Base-by-base conservation (phyloP, 805 yeast genomes). In the Nakazawaea wyomingensis region DNA sequence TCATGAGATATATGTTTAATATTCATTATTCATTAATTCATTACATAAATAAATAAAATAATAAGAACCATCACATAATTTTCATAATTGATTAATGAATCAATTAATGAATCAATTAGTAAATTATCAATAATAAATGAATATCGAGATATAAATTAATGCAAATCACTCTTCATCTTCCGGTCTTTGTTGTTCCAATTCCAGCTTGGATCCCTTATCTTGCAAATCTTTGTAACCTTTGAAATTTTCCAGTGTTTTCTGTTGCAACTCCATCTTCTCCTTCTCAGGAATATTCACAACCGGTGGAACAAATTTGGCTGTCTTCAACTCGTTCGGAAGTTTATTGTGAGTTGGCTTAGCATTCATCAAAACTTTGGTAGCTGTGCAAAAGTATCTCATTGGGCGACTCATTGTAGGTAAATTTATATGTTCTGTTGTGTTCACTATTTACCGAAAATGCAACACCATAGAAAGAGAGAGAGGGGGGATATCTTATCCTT, bases 161-260 rank as follows among this genome's bases (percentile, higher is more conserved):
- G n/a, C n/a, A n/a, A n/a, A n/a, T n/a, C n/a, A n/a, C n/a, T n/a
- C 52, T 10, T 64, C 74, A 50, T 71, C 75, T 30, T 69, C 74
- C 5, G 73, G 71, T 42, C 76, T 62, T 51, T 64, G 58, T 52
- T 71, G 74, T 53, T 69, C 74, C 27, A 52, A 45, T 50, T 69
- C 74, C 22, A 60, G 57, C 49, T 68, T 65, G 42, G 60, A 32
- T 11, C 74, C 75, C 51, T 68, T 70, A 46, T 69, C 72, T 52
- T 68, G 69, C 48, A 70, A 60, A 48, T 57, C 50, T 29, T 59
- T 45, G 53, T 69, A 69, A 6, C 73, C 74, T 29, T 54, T 31
- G 10, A 10, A 30, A 27, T 43, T 43, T 7, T 37, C 22, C 30
- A 20, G 11, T 5, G 37, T 37, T 3, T n/a, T 17, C 3, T 32